Conservation (phyloP, 2,329 filamentous ascomycete genomes). For the Dendryphion nanum region DNA sequence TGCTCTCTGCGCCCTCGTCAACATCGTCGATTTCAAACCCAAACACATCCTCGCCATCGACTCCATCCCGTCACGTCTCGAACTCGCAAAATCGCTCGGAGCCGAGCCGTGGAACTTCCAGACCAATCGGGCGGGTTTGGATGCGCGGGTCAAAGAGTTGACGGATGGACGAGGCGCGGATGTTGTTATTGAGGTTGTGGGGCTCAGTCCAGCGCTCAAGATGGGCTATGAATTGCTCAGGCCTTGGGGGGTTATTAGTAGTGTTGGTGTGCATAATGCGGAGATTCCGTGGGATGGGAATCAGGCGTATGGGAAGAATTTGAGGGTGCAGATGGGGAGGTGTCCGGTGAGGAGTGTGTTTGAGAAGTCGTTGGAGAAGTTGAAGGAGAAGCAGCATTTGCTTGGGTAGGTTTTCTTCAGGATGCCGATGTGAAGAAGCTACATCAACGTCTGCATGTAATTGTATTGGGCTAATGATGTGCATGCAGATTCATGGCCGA, state of each 20-base stretch:
- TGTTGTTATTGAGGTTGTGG: conserved; percentile 64
- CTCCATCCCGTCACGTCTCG: conserved; percentile 70
- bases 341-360: conserved; percentile 53
- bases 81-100: conserved; percentile 69
- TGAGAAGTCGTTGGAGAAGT: conserved; percentile 44
- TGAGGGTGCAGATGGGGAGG: conserved; percentile 50
- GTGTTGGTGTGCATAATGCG: conserved; percentile 50
- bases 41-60: conserved; percentile 78
- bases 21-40: conserved; percentile 72
- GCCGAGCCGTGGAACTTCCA: conserved; percentile 82
- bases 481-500: conserved; percentile 50
- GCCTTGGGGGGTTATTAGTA: conserved; percentile 50
- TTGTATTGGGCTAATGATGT: conserved; percentile 4
- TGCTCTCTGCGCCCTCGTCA: conserved; percentile 78
- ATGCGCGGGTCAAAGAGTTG: conserved; percentile 68
- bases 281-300: conserved; percentile 50
- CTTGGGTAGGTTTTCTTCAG: conserved; percentile 36
- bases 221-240: conserved; percentile 50
- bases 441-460: too few relatives aligned
- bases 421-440: background rate
- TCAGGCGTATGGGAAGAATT: conserved; percentile 51
- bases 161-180: conserved; percentile 83
- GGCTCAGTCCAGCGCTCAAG: conserved; percentile 47
- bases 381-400: conserved; percentile 50
- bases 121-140: conserved; percentile 63